Percentiles rank a stretch among this genome's conserved stretches.
phyloP scores from a whole-genome alignment of 2,329 filamentous ascomycete genomes.

The Cladosporium sp. region DNA sequence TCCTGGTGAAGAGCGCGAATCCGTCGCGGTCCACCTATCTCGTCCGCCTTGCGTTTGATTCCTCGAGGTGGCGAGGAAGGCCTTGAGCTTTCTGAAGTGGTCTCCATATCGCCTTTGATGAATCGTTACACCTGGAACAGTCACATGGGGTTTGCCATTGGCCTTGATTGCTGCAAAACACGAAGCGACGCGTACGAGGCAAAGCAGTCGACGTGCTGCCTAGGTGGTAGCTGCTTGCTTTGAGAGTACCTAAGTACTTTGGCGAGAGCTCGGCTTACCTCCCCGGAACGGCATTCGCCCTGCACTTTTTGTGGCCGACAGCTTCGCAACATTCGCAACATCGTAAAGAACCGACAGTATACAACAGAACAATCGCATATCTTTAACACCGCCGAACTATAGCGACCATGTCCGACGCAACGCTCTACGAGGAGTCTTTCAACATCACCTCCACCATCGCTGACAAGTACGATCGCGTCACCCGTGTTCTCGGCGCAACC shows the following conservation, averaged over 20 bases:
- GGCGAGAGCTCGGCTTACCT: neutral
- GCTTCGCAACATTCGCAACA: neutral
- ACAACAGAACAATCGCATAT: neutral
- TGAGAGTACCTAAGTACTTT: too few species aligned
- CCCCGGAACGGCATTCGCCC: neutral
- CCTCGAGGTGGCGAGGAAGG: constrained; percentile 25
- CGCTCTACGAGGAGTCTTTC: constrained; percentile 92
- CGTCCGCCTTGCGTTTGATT: constrained; percentile 32
- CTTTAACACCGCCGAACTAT: neutral
- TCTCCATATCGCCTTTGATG: neutral
- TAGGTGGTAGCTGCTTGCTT: too few species aligned
- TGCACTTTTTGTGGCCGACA: neutral
- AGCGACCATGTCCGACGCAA: constrained; percentile 69
- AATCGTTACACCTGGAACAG: too few species aligned
- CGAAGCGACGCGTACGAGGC: neutral
- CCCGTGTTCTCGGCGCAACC: constrained; percentile 74
- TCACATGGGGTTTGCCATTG: too few species aligned
- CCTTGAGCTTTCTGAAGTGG: neutral
- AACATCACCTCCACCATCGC: constrained; percentile 72
- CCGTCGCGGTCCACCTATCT: constrained; percentile 36
- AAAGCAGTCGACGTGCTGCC: too few species aligned
- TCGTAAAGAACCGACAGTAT: neutral
- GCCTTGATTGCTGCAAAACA: too few species aligned
- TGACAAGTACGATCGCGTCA: constrained; percentile 91
- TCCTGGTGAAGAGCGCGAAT: constrained; percentile 79